Evolutionary conservation across 2,329 filamentous ascomycete genomes (phyloP).

Genomic region (Ophiognomonia clavigignenti-juglandacearum): DNA sequence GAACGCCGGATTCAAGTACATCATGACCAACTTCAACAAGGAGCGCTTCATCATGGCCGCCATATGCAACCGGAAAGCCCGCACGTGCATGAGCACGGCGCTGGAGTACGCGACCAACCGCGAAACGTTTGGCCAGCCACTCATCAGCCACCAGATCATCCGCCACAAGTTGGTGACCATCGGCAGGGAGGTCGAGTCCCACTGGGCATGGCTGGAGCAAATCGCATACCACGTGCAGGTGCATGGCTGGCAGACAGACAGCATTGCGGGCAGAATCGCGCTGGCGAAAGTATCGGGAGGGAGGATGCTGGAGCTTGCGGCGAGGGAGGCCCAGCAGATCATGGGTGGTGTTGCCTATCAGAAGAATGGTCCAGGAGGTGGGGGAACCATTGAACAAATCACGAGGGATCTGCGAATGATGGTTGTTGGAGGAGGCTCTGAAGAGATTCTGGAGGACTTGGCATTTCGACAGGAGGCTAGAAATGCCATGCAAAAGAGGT

Average conservation of each 20-base stretch:
- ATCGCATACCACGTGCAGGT: constrained; percentile 44
- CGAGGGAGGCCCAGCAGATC: constrained; percentile 44
- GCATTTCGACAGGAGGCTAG: constrained; percentile 40
- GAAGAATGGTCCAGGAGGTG: constrained; percentile 30
- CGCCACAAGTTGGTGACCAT: constrained; percentile 51
- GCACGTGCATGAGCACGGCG: constrained; percentile 47
- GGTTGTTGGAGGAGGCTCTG: constrained; percentile 45
- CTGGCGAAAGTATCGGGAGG: constrained; percentile 39
- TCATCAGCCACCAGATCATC: constrained; percentile 52
- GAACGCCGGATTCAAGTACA: constrained; percentile 43
- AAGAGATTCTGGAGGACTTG: constrained; percentile 44
- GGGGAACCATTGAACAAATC: constrained; percentile 42
- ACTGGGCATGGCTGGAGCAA: constrained; percentile 55
- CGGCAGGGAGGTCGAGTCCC: constrained; percentile 51
- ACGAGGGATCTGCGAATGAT: constrained; percentile 44
- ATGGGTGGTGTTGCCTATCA: constrained; percentile 45
- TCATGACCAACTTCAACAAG: constrained; percentile 44
- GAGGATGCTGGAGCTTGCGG: constrained; percentile 39
- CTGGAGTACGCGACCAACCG: constrained; percentile 43
- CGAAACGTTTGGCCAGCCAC: constrained; percentile 50
- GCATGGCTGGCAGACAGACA: constrained; percentile 19
- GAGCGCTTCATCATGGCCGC: constrained; percentile 54
- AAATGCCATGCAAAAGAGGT: too few species aligned
- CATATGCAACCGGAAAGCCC: constrained; percentile 49
- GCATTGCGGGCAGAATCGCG: constrained; percentile 22